Evolutionary conservation across 2,329 filamentous ascomycete genomes (phyloP).

Genomic region (Fusarium mangiferae): DNA sequence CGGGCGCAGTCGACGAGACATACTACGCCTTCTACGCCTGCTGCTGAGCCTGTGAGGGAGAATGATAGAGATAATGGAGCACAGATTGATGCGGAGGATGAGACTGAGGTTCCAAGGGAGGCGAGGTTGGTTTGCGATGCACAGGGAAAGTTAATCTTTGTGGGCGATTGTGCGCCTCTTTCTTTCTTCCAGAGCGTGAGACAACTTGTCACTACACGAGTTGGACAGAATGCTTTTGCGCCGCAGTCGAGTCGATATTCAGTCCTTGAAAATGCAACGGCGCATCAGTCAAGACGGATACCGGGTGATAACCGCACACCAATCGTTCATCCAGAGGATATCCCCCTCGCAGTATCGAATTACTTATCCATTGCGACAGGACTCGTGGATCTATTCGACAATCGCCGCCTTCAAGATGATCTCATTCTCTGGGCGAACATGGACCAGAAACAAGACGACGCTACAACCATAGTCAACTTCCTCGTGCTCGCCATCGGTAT

Average conservation of each 20-base stretch:
- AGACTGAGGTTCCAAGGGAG: conserved; percentile 65
- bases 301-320: conserved; percentile 42
- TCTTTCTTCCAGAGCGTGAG: conserved; percentile 67
- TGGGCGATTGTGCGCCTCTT: conserved; percentile 66
- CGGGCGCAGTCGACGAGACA: conserved; percentile 24
- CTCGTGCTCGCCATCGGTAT: conserved; percentile 63
- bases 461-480: conserved; percentile 57
- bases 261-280: conserved; percentile 58
- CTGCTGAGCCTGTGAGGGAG: neutral
- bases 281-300: conserved; percentile 35
- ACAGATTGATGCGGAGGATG: conserved; percentile 54
- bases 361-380: conserved; percentile 57
- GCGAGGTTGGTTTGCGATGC: conserved; percentile 62
- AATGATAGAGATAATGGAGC: neutral
- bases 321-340: conserved; percentile 39
- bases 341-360: conserved; percentile 47
- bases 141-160: conserved; percentile 65
- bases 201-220: conserved; percentile 60
- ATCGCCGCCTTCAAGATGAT: conserved; percentile 51
- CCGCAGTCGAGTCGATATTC: conserved; percentile 62
- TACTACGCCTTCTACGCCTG: conserved; percentile 30
- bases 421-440: conserved; percentile 56
- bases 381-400: conserved; percentile 61
- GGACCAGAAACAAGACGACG: conserved; percentile 48
- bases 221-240: conserved; percentile 62